Percentiles rank a stretch among this genome's conserved stretches.
Conservation (phyloP, 768 basidiomycete species). For the Suillus luteus region DNA sequence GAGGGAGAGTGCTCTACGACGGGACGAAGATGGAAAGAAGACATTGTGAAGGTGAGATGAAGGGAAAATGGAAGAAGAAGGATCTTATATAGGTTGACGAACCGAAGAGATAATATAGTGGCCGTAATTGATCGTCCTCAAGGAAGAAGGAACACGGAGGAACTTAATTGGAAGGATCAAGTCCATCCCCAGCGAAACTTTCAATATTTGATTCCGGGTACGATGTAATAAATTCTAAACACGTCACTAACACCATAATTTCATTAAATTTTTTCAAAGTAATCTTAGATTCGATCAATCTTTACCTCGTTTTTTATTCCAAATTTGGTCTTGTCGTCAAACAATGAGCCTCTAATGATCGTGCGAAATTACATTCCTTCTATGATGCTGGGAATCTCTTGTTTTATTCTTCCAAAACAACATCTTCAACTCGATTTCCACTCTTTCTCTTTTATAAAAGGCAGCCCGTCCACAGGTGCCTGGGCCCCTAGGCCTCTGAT, state of each 20-base stretch:
- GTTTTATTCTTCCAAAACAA: conserved; percentile 9
- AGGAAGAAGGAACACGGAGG: conserved; percentile 17
- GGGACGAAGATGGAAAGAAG: conserved; percentile 57
- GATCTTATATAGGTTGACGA: conserved; percentile 22
- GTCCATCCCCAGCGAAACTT: conserved; percentile 21
- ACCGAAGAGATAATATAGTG: conserved; percentile 17
- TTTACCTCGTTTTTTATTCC: conserved; percentile 28
- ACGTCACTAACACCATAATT: conserved; percentile 1
- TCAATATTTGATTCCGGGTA: conserved; percentile 25
- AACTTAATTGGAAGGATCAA: conserved; percentile 22
- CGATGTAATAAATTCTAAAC: conserved; percentile 6
- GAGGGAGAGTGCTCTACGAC: conserved; percentile 50
- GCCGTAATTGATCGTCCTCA: conserved; percentile 29
- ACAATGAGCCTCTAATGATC: conserved; percentile 12
- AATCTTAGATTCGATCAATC: conserved; percentile 21
- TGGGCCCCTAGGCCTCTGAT: conserved; percentile 3
- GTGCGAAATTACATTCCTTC: conserved; percentile 21
- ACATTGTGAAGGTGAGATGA: conserved; percentile 24
- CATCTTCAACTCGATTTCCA: conserved; percentile 19
- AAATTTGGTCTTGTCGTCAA: background rate
- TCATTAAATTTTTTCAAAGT: conserved; percentile 26
- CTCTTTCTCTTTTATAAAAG: conserved; percentile 10
- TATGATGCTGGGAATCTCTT: conserved; percentile 22
- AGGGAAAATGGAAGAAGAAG: conserved; percentile 16
- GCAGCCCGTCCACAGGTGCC: conserved; percentile 15